Conservation (phyloP, 1,284 basidiomycete genomes). For the Fomitopsis betulina region DNA sequence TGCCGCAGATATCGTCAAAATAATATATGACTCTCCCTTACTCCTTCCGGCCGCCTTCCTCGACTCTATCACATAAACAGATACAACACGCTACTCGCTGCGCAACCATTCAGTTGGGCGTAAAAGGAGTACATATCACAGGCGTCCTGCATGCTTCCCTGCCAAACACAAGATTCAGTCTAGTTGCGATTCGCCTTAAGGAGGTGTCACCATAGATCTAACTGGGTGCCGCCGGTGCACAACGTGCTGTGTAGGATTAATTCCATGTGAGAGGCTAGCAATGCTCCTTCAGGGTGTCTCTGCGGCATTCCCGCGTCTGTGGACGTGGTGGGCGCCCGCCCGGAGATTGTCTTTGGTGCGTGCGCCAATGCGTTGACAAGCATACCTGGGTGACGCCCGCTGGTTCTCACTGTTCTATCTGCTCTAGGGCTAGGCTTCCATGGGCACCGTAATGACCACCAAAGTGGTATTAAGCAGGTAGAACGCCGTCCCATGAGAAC, state of each 20-base stretch:
- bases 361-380: background rate
- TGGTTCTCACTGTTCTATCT: background rate
- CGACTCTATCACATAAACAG: background rate
- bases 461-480: conserved; percentile 7
- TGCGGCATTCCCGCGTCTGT: background rate
- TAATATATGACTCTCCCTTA: background rate
- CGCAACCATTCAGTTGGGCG: background rate
- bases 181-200: background rate
- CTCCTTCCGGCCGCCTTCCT: background rate
- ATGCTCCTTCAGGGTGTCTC: background rate
- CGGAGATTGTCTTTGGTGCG: background rate
- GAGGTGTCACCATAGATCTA: background rate
- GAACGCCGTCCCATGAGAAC: conserved; percentile 16
- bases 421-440: background rate
- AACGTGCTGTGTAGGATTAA: background rate
- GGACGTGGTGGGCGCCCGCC: background rate
- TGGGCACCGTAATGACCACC: background rate
- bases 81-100: background rate
- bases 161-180: background rate
- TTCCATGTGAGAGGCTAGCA: background rate
- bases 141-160: background rate
- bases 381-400: background rate
- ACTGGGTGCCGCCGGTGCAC: background rate
- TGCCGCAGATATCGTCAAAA: background rate
- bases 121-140: background rate